Conservation (phyloP, 768 basidiomycete genomes). For the Dentipellis fragilis region DNA sequence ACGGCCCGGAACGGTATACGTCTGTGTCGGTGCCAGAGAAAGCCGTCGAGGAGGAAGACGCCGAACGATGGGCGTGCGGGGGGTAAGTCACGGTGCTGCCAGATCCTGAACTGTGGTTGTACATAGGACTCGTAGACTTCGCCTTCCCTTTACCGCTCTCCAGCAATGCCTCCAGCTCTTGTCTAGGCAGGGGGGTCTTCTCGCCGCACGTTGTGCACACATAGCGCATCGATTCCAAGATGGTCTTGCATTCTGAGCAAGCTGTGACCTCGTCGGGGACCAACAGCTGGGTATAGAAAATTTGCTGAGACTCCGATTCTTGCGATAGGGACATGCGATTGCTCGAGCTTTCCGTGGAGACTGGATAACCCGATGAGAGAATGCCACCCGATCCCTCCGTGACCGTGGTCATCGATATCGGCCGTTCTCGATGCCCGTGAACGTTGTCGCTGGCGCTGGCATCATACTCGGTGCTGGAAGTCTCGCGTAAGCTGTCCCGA, state of each 20-base stretch:
- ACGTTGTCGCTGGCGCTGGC: background rate
- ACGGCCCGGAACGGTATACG: no score
- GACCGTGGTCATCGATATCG: background rate
- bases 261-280: conserved; percentile 58
- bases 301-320: background rate
- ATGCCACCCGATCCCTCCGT: background rate
- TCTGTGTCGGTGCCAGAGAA: conserved; percentile 18
- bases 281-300: conserved; percentile 33
- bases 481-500: background rate
- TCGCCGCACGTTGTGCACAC: conserved; percentile 85
- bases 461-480: background rate
- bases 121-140: conserved; percentile 13
- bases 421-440: no score
- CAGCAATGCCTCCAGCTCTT: conserved; percentile 13
- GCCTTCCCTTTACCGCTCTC: conserved; percentile 40
- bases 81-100: background rate
- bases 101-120: background rate
- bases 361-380: background rate
- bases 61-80: conserved; percentile 7
- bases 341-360: background rate
- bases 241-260: conserved; percentile 72
- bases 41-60: conserved; percentile 1
- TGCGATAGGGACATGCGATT: background rate
- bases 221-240: conserved; percentile 79
- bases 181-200: conserved; percentile 35